These are phyloP conservation scores for Monosporascus cannonballus DNA, from an alignment of 2,329 filamentous ascomycete genomes.

Conservation along the genomic window DNA sequence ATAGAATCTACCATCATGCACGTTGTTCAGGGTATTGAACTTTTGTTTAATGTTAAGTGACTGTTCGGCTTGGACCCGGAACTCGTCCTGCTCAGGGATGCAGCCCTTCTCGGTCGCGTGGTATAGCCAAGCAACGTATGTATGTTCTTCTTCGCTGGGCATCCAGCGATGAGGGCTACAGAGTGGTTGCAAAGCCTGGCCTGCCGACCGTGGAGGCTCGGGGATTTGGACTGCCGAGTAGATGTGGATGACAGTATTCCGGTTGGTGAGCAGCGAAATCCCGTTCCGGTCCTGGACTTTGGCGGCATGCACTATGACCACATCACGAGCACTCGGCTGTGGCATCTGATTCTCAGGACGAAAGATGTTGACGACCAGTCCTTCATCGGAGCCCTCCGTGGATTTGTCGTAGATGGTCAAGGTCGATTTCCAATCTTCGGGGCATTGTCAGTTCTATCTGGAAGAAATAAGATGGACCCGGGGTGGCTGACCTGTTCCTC, in stretches of 20 bases:
- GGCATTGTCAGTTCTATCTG: conserved; percentile 7
- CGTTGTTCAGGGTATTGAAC: conserved; percentile 59
- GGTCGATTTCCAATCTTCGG: conserved; percentile 52
- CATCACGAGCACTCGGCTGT: conserved; percentile 46
- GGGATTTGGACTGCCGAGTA: conserved; percentile 37
- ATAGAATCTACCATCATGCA: conserved; percentile 50
- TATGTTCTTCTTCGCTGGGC: conserved; percentile 27
- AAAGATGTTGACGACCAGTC: conserved; percentile 55
- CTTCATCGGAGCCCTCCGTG: conserved; percentile 34
- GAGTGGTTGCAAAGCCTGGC: conserved; percentile 21
- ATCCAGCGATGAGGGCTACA: conserved; percentile 3
- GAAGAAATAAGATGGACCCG: not conserved
- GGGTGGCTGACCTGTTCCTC: conserved; percentile 39
- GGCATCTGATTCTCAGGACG: conserved; percentile 44
- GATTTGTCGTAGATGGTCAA: conserved; percentile 57
- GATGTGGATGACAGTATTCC: conserved; percentile 36
- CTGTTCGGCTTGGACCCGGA: conserved; percentile 29
- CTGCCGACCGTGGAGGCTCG: conserved; percentile 30
- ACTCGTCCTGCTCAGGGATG: conserved; percentile 39
- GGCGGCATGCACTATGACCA: conserved; percentile 55
- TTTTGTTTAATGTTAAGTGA: conserved; percentile 47
- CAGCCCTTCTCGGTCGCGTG: conserved; percentile 35
- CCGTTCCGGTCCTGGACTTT: conserved; percentile 38
- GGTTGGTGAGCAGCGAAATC: conserved; percentile 40
- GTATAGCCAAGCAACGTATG: conserved; percentile 44